Percentiles rank a stretch among this genome's conserved stretches.
phyloP scores from a whole-genome alignment of 2,329 filamentous ascomycete genomes.

The Endoconidiophora polonica region DNA sequence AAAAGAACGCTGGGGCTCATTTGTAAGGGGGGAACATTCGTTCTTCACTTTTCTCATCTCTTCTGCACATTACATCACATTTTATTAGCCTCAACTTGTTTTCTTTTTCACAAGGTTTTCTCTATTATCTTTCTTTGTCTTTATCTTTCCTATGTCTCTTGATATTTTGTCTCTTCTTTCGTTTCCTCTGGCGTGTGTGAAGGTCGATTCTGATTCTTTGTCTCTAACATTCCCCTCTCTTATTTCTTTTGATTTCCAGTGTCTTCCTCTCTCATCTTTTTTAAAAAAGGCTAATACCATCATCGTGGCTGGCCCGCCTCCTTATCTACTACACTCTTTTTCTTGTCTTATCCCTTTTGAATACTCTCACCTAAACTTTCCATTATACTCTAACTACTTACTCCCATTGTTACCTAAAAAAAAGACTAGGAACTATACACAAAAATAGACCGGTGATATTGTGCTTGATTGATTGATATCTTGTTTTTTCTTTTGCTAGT shows the following conservation, averaged over 20 bases:
- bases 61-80: neutral
- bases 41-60: slow-evolving; percentile 1
- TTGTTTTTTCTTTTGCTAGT: too few species aligned
- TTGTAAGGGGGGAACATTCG: too few species aligned
- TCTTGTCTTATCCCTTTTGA: neutral
- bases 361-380: neutral
- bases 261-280: slow-evolving; percentile 2
- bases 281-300: slow-evolving; percentile 7
- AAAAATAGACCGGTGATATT: too few species aligned
- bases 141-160: slow-evolving; percentile 15
- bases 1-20: too few species aligned
- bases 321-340: neutral
- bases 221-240: too few species aligned
- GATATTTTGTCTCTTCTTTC: slow-evolving; percentile 11
- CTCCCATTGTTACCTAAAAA: too few species aligned
- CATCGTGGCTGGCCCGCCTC: neutral
- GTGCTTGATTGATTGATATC: too few species aligned
- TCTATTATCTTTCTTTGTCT: slow-evolving; percentile 20
- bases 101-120: slow-evolving; percentile 13
- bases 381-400: too few species aligned
- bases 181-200: slow-evolving; percentile 5
- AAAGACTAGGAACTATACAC: too few species aligned
- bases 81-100: slow-evolving; percentile 3
- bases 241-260: neutral
- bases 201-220: neutral